These are phyloP conservation scores for Epichloe coenophiala DNA, from an alignment of 2,329 filamentous ascomycete genomes.

Conservation along the genomic window DNA sequence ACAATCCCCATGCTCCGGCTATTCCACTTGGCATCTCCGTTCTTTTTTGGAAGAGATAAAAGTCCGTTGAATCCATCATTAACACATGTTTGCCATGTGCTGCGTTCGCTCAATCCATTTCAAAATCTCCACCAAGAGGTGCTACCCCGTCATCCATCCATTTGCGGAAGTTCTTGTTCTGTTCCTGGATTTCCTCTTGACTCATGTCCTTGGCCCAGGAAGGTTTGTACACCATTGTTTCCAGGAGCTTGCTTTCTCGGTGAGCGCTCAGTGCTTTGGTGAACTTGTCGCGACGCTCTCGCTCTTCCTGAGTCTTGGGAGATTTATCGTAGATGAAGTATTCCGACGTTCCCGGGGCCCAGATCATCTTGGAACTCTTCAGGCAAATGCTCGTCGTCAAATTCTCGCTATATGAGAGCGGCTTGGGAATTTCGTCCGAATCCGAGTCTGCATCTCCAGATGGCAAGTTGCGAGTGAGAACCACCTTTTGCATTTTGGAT, in stretches of 20 bases:
- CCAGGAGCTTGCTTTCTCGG: conserved; percentile 55
- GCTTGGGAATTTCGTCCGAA: conserved; percentile 47
- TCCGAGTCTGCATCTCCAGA: conserved; percentile 48
- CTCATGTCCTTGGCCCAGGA: conserved; percentile 69
- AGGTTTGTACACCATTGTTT: conserved; percentile 73
- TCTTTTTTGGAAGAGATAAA: neutral
- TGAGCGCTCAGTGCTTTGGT: conserved; percentile 44
- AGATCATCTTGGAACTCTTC: conserved; percentile 69
- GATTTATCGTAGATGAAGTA: conserved; percentile 60
- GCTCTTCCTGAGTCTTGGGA: conserved; percentile 54
- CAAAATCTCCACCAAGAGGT: conserved; percentile 11
- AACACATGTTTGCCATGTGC: too few species aligned
- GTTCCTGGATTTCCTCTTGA: conserved; percentile 61
- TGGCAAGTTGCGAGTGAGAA: conserved; percentile 59
- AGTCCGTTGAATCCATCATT: neutral
- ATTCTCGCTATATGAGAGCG: conserved; percentile 50
- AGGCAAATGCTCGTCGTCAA: conserved; percentile 62
- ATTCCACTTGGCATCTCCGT: neutral
- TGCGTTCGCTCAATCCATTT: conserved; percentile 1
- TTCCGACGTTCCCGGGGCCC: conserved; percentile 55
- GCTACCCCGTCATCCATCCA: conserved; percentile 38
- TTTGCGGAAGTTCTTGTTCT: conserved; percentile 50
- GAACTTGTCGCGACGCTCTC: conserved; percentile 32
- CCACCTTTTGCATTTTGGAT: conserved; percentile 50
- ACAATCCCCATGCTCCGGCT: conserved; percentile 4